Percentiles rank a stretch among this genome's conserved stretches.
These are phyloP conservation scores for Gaultheria prostrata DNA, from an alignment of 148 eudicot species.

Conservation along the genomic window DNA sequence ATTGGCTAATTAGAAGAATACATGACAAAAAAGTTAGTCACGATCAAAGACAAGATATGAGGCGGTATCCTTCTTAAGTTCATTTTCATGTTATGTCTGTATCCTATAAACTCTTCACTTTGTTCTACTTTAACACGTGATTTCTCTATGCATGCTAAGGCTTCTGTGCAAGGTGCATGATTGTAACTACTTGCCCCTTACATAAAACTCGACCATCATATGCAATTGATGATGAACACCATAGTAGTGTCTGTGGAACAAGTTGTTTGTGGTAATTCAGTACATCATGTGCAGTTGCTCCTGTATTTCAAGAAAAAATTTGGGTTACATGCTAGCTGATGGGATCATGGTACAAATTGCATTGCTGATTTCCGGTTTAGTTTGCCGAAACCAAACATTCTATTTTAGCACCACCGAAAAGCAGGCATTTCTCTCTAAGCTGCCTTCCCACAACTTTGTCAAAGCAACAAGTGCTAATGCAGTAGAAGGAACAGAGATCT, in stretches of 20 bases:
- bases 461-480: background rate
- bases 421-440: background rate
- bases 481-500: background rate
- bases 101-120: background rate
- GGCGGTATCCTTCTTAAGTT: background rate
- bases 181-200: background rate
- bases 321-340: background rate
- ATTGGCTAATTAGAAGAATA: background rate
- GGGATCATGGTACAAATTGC: background rate
- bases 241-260: background rate
- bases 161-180: background rate
- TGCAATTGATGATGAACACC: background rate
- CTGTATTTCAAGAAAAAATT: background rate
- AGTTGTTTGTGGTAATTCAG: background rate
- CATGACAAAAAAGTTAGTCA: background rate
- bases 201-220: background rate
- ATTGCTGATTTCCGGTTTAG: background rate
- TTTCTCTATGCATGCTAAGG: background rate
- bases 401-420: background rate
- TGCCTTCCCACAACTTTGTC: background rate
- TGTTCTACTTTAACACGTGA: background rate
- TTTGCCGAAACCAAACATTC: background rate
- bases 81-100: background rate
- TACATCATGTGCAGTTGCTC: background rate
- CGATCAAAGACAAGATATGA: background rate